Evolutionary conservation across 1,284 basidiomycete species (phyloP).

Genomic region (Cutaneotrichosporon mucoides): DNA sequence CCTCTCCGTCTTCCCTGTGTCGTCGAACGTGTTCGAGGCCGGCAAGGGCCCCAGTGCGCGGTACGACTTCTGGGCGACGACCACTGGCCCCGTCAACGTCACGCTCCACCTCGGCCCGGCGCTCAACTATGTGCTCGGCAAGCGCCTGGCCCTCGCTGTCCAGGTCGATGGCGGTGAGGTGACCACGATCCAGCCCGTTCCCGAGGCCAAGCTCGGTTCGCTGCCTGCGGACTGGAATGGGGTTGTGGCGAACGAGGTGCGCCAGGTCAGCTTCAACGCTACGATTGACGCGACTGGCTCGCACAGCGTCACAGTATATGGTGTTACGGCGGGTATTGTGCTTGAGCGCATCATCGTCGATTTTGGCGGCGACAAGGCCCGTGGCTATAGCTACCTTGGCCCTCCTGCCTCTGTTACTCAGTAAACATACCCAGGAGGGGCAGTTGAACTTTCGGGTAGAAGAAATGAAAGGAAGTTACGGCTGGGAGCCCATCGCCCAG

Average conservation of each 20-base stretch:
- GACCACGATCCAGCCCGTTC: conserved; percentile 55
- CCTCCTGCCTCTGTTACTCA: conserved; percentile 20
- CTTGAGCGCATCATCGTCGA: conserved; percentile 19
- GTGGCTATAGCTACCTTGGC: conserved; percentile 20
- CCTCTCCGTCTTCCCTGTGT: conserved; percentile 61
- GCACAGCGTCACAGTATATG: not conserved
- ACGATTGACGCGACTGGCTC: not conserved
- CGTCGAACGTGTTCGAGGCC: conserved; percentile 57
- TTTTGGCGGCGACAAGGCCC: conserved; percentile 17
- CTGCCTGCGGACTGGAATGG: conserved; percentile 48
- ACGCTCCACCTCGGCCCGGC: conserved; percentile 58
- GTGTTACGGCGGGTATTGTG: conserved; percentile 21
- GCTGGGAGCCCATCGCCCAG: too few relatives aligned
- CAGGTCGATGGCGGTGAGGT: conserved; percentile 55
- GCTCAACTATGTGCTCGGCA: conserved; percentile 55
- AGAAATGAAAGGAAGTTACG: too few relatives aligned
- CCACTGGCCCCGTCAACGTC: conserved; percentile 52
- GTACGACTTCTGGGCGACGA: conserved; percentile 66
- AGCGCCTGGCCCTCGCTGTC: conserved; percentile 57
- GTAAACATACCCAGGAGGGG: too few relatives aligned
- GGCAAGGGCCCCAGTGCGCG: conserved; percentile 59
- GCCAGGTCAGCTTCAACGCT: conserved; percentile 9
- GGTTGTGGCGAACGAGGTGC: conserved; percentile 24
- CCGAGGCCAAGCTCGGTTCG: conserved; percentile 52
- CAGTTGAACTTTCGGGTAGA: too few relatives aligned